A percentile compares a stretch with the other conserved stretches of the same genome.
These are phyloP conservation scores for Cercospora berteroae DNA, from an alignment of 2,329 filamentous ascomycete species.

Conservation along the genomic window DNA sequence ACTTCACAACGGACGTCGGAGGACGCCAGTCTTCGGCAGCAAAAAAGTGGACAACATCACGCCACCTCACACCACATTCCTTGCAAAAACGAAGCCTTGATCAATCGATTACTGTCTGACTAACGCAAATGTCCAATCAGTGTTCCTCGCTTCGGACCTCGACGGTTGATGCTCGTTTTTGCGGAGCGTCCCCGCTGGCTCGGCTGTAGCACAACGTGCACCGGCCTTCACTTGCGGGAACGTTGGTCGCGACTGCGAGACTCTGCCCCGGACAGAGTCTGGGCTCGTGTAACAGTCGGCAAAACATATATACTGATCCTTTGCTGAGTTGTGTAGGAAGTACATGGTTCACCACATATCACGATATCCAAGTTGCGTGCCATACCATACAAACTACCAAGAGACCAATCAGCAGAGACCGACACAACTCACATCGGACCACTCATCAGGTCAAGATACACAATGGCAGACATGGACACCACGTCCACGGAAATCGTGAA, in stretches of 20 bases:
- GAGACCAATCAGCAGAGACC: background rate
- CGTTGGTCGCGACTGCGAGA: slow-evolving; percentile 18
- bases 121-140: slow-evolving; percentile 9
- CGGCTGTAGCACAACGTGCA: slow-evolving; percentile 12
- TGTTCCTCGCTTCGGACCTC: background rate
- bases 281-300: slow-evolving; percentile 12
- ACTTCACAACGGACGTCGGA: slow-evolving; percentile 3
- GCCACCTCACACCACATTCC: slow-evolving; percentile 15
- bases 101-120: slow-evolving; percentile 14
- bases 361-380: background rate
- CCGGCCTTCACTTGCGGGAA: slow-evolving; percentile 10
- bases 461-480: slow-evolving; percentile 13
- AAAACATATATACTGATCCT: slow-evolving; percentile 20
- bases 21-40: slow-evolving; percentile 1
- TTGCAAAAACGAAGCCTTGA: slow-evolving; percentile 14
- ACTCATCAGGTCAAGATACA: background rate
- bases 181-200: slow-evolving; percentile 12
- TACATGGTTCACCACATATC: slow-evolving; percentile 16
- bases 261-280: slow-evolving; percentile 6
- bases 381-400: background rate
- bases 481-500: slow-evolving; percentile 21
- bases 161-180: slow-evolving; percentile 12
- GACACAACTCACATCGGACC: background rate
- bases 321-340: slow-evolving; percentile 8
- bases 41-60: slow-evolving; percentile 3